phyloP scores from a whole-genome alignment of 345 rosid genomes.

The Salix caprea region DNA sequence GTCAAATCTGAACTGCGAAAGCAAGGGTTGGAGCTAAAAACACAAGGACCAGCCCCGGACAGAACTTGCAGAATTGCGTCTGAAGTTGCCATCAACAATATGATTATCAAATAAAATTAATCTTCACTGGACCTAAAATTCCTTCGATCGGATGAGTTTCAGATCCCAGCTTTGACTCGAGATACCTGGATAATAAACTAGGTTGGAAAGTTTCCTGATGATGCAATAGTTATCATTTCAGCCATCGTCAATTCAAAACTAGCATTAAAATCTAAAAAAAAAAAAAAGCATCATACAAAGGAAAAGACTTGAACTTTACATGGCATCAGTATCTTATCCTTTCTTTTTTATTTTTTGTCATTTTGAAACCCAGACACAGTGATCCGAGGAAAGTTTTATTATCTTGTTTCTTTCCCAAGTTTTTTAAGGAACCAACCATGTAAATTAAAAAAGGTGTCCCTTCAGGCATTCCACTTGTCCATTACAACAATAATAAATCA shows the following conservation, averaged over 20 bases:
- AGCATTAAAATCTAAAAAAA: background rate
- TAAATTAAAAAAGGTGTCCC: background rate
- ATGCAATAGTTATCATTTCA: background rate
- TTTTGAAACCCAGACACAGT: background rate
- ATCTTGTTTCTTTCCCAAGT: background rate
- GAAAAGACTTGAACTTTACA: background rate
- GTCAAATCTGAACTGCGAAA: constrained; percentile 19
- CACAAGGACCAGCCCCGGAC: constrained; percentile 34
- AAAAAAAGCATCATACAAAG: background rate
- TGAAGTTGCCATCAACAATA: constrained; percentile 39
- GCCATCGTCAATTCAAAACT: background rate
- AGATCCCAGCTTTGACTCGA: background rate
- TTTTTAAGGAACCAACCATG: background rate
- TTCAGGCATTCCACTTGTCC: background rate
- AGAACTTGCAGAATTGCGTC: constrained; percentile 50
- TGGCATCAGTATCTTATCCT: background rate
- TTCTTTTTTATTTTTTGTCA: no score
- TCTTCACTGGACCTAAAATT: background rate
- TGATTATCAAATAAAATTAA: constrained; percentile 3
- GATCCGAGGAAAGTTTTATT: background rate
- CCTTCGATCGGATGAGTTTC: background rate
- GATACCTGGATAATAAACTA: background rate
- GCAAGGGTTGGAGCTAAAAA: constrained; percentile 28
- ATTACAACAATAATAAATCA: background rate
- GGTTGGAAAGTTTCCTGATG: background rate